phyloP scores from a whole-genome alignment of 768 basidiomycete genomes.

The Leccinum rimulosum region DNA sequence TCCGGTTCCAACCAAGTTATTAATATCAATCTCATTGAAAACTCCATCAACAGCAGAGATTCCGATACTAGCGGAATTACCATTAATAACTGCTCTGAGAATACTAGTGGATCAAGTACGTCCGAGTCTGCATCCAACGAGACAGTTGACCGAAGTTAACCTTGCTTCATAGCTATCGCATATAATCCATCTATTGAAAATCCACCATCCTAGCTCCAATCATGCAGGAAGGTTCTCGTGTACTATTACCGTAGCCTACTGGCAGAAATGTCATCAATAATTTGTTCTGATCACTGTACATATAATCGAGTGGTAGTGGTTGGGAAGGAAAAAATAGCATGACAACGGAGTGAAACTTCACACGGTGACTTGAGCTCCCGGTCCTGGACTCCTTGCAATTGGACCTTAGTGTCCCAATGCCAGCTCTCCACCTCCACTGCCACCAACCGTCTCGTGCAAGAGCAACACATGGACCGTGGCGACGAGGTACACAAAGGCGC shows the following conservation, averaged over 20 bases:
- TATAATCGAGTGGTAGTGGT: background rate
- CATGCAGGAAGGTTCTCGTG: background rate
- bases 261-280: background rate
- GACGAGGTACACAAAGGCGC: conserved; percentile 61
- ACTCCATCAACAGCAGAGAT: background rate
- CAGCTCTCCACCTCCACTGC: conserved; percentile 9
- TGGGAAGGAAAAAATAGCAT: background rate
- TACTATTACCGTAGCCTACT: background rate
- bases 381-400: background rate
- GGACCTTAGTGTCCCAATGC: background rate
- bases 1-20: background rate
- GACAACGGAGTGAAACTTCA: background rate
- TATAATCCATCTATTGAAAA: background rate
- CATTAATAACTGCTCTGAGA: conserved; percentile 1
- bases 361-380: background rate
- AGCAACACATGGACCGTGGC: conserved; percentile 65
- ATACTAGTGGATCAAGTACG: background rate
- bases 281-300: background rate
- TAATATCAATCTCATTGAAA: background rate
- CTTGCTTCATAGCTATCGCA: background rate
- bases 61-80: background rate
- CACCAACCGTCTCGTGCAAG: conserved; percentile 46
- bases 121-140: background rate
- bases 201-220: background rate
- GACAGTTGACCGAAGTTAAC: background rate